phyloP scores from a whole-genome alignment of 2,329 filamentous ascomycete species.

The Fusarium sp. region DNA sequence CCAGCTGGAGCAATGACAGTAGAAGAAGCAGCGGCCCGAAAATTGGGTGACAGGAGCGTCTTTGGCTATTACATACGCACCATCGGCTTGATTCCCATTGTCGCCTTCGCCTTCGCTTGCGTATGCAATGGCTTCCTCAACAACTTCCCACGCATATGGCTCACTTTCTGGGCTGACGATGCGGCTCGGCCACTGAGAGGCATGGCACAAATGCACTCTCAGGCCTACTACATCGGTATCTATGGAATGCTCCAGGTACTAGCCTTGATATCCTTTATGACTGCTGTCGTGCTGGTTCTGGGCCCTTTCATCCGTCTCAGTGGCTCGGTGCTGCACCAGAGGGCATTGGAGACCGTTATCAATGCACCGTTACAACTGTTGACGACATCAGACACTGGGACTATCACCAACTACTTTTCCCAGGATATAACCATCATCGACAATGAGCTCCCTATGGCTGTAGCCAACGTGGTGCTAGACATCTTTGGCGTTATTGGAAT shows the following conservation, averaged over 20 bases:
- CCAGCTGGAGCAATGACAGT: neutral
- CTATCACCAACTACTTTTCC: constrained; percentile 54
- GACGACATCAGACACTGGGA: constrained; percentile 51
- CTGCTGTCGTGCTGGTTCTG: constrained; percentile 13
- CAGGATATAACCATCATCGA: constrained; percentile 56
- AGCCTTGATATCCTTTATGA: constrained; percentile 30
- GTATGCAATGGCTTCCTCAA: constrained; percentile 40
- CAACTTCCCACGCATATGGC: constrained; percentile 49
- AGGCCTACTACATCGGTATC: constrained; percentile 44
- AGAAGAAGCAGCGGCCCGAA: neutral
- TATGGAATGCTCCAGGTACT: constrained; percentile 38
- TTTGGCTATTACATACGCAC: neutral
- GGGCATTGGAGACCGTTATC: constrained; percentile 46
- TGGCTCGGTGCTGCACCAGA: constrained; percentile 45
- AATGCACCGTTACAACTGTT: constrained; percentile 53
- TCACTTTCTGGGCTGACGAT: constrained; percentile 52
- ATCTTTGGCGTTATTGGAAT: constrained; percentile 49
- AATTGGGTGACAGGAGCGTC: neutral
- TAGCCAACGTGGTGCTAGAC: constrained; percentile 42
- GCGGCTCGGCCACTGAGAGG: neutral
- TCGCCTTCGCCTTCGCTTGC: constrained; percentile 29
- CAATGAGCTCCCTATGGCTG: constrained; percentile 47
- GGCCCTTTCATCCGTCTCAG: constrained; percentile 42
- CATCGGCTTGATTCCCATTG: neutral
- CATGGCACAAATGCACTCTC: neutral